Evolutionary conservation across 164 flowering plant genomes (phyloP).

Genomic region (Berberis thunbergii): DNA sequence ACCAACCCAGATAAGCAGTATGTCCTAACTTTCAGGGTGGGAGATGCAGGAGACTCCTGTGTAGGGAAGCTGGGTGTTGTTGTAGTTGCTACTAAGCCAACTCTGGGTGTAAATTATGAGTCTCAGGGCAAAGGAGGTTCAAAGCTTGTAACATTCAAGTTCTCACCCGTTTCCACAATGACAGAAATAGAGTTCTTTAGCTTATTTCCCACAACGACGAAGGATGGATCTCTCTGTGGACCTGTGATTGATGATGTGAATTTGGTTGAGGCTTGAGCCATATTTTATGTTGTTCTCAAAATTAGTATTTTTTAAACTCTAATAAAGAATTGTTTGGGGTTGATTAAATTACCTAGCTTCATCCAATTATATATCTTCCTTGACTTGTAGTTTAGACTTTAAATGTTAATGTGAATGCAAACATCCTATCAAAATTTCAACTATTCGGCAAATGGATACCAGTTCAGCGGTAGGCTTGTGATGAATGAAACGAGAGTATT

Average conservation of each 20-base stretch:
- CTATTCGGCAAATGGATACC: too few species aligned
- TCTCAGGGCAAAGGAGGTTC: conserved; percentile 73
- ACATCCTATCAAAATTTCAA: too few species aligned
- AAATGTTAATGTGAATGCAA: too few species aligned
- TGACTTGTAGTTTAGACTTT: too few species aligned
- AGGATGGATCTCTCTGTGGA: conserved; percentile 70
- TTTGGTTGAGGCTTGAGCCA: conserved; percentile 28
- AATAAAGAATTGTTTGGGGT: too few species aligned
- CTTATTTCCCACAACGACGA: conserved; percentile 51
- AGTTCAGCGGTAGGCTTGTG: too few species aligned
- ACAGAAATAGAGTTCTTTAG: conserved; percentile 58
- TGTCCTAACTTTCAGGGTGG: conserved; percentile 47
- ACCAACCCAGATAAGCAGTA: conserved; percentile 43
- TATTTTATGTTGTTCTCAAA: too few species aligned
- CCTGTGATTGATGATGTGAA: conserved; percentile 71
- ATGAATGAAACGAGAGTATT: too few species aligned
- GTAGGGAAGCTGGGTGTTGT: conserved; percentile 63
- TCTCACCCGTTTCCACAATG: conserved; percentile 32
- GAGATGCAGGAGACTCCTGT: conserved; percentile 62
- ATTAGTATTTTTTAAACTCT: too few species aligned
- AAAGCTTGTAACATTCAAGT: conserved; percentile 40
- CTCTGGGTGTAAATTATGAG: conserved; percentile 38
- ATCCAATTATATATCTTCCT: too few species aligned
- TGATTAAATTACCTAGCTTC: too few species aligned
- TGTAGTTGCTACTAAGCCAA: conserved; percentile 46